Evolutionary conservation across 2,329 filamentous ascomycete species (phyloP).

Genomic region (Alternaria viburni): DNA sequence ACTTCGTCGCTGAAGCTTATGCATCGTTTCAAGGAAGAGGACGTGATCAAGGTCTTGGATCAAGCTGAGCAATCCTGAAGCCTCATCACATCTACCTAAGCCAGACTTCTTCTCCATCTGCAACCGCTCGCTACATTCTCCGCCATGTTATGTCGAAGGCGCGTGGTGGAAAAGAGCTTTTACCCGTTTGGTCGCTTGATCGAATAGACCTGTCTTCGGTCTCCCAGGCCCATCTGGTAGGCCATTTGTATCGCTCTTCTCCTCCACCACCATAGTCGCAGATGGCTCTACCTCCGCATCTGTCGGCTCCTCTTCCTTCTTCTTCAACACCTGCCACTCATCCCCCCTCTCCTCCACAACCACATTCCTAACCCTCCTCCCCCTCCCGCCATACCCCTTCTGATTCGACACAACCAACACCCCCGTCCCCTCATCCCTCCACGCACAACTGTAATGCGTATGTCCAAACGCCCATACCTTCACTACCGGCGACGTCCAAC

Average conservation of each 20-base stretch:
- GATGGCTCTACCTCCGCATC: too few species aligned
- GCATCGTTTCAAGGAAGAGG: conserved; percentile 73
- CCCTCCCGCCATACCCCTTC: background rate
- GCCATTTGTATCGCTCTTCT: too few species aligned
- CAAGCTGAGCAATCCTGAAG: conserved; percentile 42
- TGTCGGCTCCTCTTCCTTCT: too few species aligned
- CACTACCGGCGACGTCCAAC: background rate
- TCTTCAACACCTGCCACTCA: background rate
- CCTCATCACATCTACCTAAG: too few species aligned
- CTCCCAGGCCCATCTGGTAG: too few species aligned
- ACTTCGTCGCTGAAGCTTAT: conserved; percentile 73
- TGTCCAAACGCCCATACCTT: background rate
- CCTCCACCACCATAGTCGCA: too few species aligned
- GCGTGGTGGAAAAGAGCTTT: too few species aligned
- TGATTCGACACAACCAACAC: background rate
- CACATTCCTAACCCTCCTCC: background rate
- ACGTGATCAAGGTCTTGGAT: conserved; percentile 74
- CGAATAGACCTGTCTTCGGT: too few species aligned
- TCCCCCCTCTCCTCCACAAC: background rate
- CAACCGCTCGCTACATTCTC: too few species aligned
- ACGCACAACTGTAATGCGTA: background rate
- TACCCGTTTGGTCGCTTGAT: too few species aligned
- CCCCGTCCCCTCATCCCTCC: background rate
- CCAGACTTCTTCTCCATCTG: too few species aligned
- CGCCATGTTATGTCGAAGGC: too few species aligned